Evolutionary conservation across 2,329 filamentous ascomycete species (phyloP), one percentile per base, ranked within the genome.

Genomic region (Xylariales sp.): DNA sequence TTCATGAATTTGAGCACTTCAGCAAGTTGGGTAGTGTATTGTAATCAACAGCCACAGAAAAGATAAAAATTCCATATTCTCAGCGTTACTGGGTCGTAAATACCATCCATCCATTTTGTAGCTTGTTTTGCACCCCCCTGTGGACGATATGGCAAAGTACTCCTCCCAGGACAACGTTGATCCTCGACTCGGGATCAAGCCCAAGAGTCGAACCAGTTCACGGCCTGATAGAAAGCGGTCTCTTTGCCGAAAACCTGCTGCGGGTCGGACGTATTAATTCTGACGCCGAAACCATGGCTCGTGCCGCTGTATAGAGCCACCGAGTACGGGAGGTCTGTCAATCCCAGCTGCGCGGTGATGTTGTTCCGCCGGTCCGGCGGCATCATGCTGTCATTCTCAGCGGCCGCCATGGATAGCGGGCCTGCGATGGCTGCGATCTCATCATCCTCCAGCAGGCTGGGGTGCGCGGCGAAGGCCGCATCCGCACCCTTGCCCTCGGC

Each of bases 201-300:
- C 62, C 63, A 66, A 13, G 81, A 69, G 38, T 84, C 74, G 53
- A 91, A 89, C 84, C 85, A 93, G 41, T 70, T 62, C 37, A 88
- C 72, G 18, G 85, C 85, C 69, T 91, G 86, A 47, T 74, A 63
- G 58, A 90, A 90, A 1, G 87, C 85, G 56, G 81, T 74, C 64
- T 91, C 84, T 70, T 90, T 90, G 21, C 81, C 84, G 56, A 79
- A 90, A 60, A 73, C 78, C 53, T 76, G 63, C 40, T 53, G 47
- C 15, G 64, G 63, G 40, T 71, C 63, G 3, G 62, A 63, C 19
- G 72, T 40, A 50, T 91, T 80, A 4, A 69, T 76, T 24, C 85
- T 73, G 6, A 88, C 81, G 13, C 79, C 81, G 51, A 91, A 93
- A 0, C 87, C 87, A 54, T 93, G 87, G 43, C 65, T 57, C 6